Base-by-base conservation (phyloP, 2,329 filamentous ascomycete genomes). In the Fusarium paranaense region DNA sequence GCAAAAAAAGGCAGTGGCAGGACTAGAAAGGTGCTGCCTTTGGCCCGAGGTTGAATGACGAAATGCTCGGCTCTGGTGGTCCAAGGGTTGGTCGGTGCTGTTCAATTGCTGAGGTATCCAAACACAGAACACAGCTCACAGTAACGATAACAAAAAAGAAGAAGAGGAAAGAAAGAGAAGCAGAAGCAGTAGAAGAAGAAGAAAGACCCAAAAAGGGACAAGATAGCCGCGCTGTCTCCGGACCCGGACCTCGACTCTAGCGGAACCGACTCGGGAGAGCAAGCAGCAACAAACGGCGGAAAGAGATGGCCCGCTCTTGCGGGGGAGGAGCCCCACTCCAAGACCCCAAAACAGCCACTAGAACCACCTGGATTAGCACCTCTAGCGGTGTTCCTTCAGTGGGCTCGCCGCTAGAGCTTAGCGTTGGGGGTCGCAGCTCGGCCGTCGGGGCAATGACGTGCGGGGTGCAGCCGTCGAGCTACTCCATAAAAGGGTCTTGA, bases 371-470 rank as follows among this genome's bases (percentile, higher is more conserved):
- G 64, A 78, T 78, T 78, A 78, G 66, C 56, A 61, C 62, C 59
- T 63, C 27, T 30, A 60, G 40, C 62, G 27, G 8, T 27, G 59
- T 57, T 56, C 56, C 40, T 62, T 57, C 47, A 62, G 50, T 50
- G 54, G 56, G 4, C 47, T 42, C 8, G 25, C 59, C 47, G 60
- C 56, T 71, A 64, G 35, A 60, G 37, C 47, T 52, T 62, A 45
- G 33, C 45, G 66, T 70, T 70, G 69, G 66, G 62, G 72, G 69
- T 66, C 40, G 58, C 47, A 40, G 66, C 69, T 79, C 76, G 77
- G 62, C 57, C 62, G 67, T 79, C 77, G 77, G 77, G 76, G 64
- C 65, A 79, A 75, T 71, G 66, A 33, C 54, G 62, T 78, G 76
- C 77, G 77, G 76, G 72, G 74, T 62, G 61, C 57, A 47, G 27